Evolutionary conservation across 2,329 filamentous ascomycete species (phyloP).

Genomic region (Ustulina deusta): DNA sequence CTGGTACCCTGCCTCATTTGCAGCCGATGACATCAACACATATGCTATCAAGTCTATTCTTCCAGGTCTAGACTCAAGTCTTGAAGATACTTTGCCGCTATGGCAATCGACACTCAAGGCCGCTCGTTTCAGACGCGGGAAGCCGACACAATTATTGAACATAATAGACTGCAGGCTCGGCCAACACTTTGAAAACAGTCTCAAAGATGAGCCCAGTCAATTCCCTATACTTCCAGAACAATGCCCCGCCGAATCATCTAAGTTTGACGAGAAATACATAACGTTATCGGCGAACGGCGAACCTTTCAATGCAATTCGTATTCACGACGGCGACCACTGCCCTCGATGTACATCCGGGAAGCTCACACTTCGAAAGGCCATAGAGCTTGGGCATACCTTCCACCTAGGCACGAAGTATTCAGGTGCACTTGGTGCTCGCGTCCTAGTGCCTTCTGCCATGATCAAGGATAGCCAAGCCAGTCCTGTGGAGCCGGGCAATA

Average conservation of each 20-base stretch:
- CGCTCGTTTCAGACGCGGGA: conserved; percentile 38
- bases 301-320: conserved; percentile 72
- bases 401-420: conserved; percentile 92
- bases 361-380: conserved; percentile 76
- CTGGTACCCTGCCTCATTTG: conserved; percentile 66
- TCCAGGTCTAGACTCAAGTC: conserved; percentile 76
- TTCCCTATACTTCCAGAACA: conserved; percentile 37
- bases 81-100: conserved; percentile 68
- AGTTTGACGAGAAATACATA: conserved; percentile 40
- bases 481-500: conserved; percentile 41
- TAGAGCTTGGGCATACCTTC: conserved; percentile 96
- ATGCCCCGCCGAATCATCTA: conserved; percentile 30
- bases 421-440: conserved; percentile 74
- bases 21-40: conserved; percentile 58
- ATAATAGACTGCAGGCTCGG: conserved; percentile 52
- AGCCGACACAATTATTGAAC: conserved; percentile 45
- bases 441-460: conserved; percentile 59
- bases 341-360: conserved; percentile 73
- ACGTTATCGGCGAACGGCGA: conserved; percentile 45
- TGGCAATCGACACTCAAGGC: conserved; percentile 60
- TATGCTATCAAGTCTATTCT: conserved; percentile 74
- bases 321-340: conserved; percentile 77
- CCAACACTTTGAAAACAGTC: conserved; percentile 33
- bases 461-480: conserved; percentile 31
- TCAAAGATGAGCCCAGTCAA: conserved; percentile 31